Evolutionary conservation across 2,329 filamentous ascomycete species (phyloP).

Genomic region (Aspergillus sp.): DNA sequence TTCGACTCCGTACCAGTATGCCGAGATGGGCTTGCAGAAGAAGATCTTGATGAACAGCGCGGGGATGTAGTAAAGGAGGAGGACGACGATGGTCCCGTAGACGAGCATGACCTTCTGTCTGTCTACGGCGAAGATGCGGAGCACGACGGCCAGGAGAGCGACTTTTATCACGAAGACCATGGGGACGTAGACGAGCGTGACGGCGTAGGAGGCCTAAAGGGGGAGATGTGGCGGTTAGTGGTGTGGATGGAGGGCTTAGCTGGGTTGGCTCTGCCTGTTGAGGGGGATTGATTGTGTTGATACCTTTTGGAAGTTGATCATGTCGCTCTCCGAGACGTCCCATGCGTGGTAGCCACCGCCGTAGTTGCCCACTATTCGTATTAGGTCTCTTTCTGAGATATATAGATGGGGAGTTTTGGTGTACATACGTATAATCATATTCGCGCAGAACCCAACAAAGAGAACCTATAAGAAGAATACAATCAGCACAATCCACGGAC

Average conservation of each 20-base stretch:
- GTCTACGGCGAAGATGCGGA: conserved; percentile 32
- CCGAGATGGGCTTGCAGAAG: conserved; percentile 32
- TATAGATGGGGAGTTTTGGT: not conserved
- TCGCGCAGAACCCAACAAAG: not conserved
- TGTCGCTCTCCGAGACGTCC: conserved; percentile 26
- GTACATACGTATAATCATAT: not conserved
- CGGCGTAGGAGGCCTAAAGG: conserved; percentile 30
- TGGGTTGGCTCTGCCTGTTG: too few relatives aligned
- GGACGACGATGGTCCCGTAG: conserved; percentile 24
- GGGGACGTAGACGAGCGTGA: conserved; percentile 36
- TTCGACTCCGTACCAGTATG: conserved; percentile 27
- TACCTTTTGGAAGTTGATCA: conserved; percentile 28
- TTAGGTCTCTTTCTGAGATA: not conserved
- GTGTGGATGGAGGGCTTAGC: not conserved
- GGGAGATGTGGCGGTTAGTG: not conserved
- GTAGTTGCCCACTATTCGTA: conserved; percentile 20
- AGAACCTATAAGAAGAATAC: not conserved
- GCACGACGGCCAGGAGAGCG: conserved; percentile 32
- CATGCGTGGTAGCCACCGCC: conserved; percentile 34
- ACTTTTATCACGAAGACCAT: conserved; percentile 33
- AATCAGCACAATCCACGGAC: too few relatives aligned
- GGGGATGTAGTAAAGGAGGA: conserved; percentile 34
- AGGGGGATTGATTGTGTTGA: not conserved
- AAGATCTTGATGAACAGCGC: conserved; percentile 32
- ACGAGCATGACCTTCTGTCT: conserved; percentile 27